Evolutionary conservation across 1,284 basidiomycete genomes (phyloP).

Genomic region (Rhodotorula sp.): DNA sequence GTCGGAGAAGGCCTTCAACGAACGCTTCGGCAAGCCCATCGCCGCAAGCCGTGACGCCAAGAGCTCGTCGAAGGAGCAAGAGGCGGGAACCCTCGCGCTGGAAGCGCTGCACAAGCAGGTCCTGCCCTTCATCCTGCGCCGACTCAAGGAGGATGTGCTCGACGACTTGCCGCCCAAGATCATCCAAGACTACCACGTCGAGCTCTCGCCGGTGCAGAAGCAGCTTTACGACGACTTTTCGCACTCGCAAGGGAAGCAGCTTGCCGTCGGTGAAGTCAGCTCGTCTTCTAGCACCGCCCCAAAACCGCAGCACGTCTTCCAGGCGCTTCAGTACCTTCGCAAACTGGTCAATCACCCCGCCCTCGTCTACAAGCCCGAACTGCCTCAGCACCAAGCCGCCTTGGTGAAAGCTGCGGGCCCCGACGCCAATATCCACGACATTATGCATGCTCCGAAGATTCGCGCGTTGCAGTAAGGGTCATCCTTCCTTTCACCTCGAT

Average conservation of each 20-base stretch:
- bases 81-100: constrained; percentile 88
- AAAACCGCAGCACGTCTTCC: constrained; percentile 83
- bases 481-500: constrained; percentile 3
- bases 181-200: constrained; percentile 99
- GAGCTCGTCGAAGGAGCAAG: constrained; percentile 75
- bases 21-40: constrained; percentile 94
- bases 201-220: constrained; percentile 90
- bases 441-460: constrained; percentile 90
- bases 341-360: constrained; percentile 98
- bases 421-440: constrained; percentile 61
- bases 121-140: constrained; percentile 92
- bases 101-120: constrained; percentile 99
- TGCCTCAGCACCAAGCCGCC: constrained; percentile 61
- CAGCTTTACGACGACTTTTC: constrained; percentile 90
- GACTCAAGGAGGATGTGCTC: constrained; percentile 96
- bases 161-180: constrained; percentile 97
- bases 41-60: constrained; percentile 93
- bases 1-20: constrained; percentile 90
- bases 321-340: constrained; percentile 91
- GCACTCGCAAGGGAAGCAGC: constrained; percentile 59
- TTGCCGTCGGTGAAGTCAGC: constrained; percentile 62
- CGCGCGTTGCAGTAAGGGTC: constrained; percentile 74
- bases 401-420: constrained; percentile 54
- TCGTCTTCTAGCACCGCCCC: constrained; percentile 37
- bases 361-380: constrained; percentile 71